Percentiles rank a stretch among this genome's conserved stretches.
phyloP scores from a whole-genome alignment of 352 stramenopile species.

The Phytophthora podocarpi region DNA sequence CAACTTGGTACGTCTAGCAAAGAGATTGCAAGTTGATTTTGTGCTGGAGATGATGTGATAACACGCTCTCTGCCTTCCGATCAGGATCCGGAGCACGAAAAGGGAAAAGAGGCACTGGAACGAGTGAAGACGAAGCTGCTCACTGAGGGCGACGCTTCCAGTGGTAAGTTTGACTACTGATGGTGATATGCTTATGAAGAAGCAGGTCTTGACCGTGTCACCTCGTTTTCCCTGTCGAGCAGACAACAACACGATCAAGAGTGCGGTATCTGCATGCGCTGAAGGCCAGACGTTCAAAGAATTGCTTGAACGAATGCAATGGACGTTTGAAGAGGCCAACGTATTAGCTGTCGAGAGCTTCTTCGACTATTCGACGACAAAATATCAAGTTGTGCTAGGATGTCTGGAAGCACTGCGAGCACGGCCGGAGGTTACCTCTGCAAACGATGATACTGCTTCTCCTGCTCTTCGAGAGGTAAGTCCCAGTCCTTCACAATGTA shows the following conservation, averaged over 20 bases:
- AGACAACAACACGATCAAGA: slow-evolving; percentile 23
- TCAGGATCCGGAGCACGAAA: slow-evolving; percentile 39
- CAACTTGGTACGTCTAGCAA: slow-evolving; percentile 33
- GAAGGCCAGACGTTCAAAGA: slow-evolving; percentile 10
- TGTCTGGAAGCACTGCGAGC: slow-evolving; percentile 35
- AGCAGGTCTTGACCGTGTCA: not conserved
- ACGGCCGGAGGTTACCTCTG: slow-evolving; percentile 12
- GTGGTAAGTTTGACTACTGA: slow-evolving; percentile 13
- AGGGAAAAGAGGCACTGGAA: slow-evolving; percentile 33
- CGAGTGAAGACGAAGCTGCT: slow-evolving; percentile 41
- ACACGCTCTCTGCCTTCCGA: not conserved
- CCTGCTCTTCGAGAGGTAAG: slow-evolving; percentile 31
- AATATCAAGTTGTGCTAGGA: slow-evolving; percentile 53
- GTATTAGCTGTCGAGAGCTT: slow-evolving; percentile 72
- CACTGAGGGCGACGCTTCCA: slow-evolving; percentile 24
- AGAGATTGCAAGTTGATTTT: not conserved
- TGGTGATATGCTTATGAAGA: not conserved
- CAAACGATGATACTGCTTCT: slow-evolving; percentile 5
- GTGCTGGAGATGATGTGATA: not conserved
- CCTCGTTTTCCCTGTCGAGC: not conserved
- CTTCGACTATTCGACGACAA: slow-evolving; percentile 61
- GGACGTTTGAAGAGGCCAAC: slow-evolving; percentile 54
- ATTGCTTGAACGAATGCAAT: slow-evolving; percentile 39
- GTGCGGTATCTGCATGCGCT: slow-evolving; percentile 10
- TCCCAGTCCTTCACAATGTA: not conserved